Evolutionary conservation across 2,329 filamentous ascomycete genomes (phyloP).

Genomic region (Calonectria pauciramosa): DNA sequence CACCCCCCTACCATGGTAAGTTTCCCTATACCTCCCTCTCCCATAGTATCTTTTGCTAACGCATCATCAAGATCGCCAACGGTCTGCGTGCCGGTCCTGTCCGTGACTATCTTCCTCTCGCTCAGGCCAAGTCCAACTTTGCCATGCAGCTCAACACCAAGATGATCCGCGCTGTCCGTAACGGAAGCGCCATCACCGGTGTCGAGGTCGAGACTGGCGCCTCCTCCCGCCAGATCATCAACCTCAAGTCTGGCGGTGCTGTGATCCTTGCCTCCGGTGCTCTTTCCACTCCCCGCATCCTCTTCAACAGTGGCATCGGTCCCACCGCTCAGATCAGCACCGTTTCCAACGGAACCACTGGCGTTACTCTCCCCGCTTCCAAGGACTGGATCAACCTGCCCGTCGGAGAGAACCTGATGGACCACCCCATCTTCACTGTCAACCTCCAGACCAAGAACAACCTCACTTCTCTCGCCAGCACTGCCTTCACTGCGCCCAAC

Average conservation of each 20-base stretch:
- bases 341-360: constrained; percentile 65
- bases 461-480: constrained; percentile 51
- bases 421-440: constrained; percentile 63
- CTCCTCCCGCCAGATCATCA: constrained; percentile 42
- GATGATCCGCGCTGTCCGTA: constrained; percentile 76
- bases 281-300: constrained; percentile 78
- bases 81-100: constrained; percentile 79
- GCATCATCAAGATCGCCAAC: constrained; percentile 70
- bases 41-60: background rate
- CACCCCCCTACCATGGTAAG: constrained; percentile 61
- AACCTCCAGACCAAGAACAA: constrained; percentile 56
- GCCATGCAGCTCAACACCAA: constrained; percentile 75
- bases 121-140: constrained; percentile 73
- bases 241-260: constrained; percentile 39
- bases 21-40: too few species aligned
- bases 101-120: constrained; percentile 77
- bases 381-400: constrained; percentile 70
- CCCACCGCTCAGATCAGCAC: constrained; percentile 70
- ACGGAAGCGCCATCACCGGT: constrained; percentile 73
- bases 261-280: constrained; percentile 78
- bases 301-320: constrained; percentile 73
- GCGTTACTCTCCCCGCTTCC: constrained; percentile 63
- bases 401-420: constrained; percentile 71
- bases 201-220: constrained; percentile 78
- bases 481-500: constrained; percentile 44